Evolutionary conservation across 2,329 filamentous ascomycete genomes (phyloP), one percentile per base, ranked within the genome.

Genomic region (Scytalidium sp.): DNA sequence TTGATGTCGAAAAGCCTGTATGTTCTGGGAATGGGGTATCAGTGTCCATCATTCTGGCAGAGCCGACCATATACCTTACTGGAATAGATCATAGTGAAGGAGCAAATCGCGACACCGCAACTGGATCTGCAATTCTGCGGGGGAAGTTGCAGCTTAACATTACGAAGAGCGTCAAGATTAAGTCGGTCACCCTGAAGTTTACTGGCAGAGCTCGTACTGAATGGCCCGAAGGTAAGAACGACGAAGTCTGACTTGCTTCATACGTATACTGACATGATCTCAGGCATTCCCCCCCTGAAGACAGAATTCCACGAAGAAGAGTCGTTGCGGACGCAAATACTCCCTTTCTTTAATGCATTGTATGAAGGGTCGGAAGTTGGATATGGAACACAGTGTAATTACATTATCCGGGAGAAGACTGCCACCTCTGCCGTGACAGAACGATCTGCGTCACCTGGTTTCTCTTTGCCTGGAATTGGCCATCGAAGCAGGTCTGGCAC

Each of bases 101-200:
- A 4, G 61, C 60, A 7, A 61, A 57, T 13, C 50, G 58, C 44
- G 55, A 60, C 32, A 55, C 60, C 11, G 43, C 46, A 3, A 54
- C 57, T 22, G 60, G 53, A 39, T 50, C 59, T 47, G 88, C 92
- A 1, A 85, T 99, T 64, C 76, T 99, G 13, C 81, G 94, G 49
- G 94, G 94, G 17, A 91, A 85, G 57, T 70, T 99, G 49, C 86
- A 89, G 60, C 67, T 99, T 36, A 86, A 86, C 52, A 81, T 97
- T 11, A 85, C 88, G 42, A 97, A 97, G 65, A 88, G 89, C 56
- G 84, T 91, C 43, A 99, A 99, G 70, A 85, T 99, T 58, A 97
- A 96, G 73, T 87, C 90, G 3, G 81, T 99, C 20, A 91, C 88
- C 5, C 75, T 99, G 46, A 93, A 89, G 61, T 88, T 99, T 59